phyloP scores from a whole-genome alignment of 192 early-diverging fungal genomes.

The Mortierella antarctica region DNA sequence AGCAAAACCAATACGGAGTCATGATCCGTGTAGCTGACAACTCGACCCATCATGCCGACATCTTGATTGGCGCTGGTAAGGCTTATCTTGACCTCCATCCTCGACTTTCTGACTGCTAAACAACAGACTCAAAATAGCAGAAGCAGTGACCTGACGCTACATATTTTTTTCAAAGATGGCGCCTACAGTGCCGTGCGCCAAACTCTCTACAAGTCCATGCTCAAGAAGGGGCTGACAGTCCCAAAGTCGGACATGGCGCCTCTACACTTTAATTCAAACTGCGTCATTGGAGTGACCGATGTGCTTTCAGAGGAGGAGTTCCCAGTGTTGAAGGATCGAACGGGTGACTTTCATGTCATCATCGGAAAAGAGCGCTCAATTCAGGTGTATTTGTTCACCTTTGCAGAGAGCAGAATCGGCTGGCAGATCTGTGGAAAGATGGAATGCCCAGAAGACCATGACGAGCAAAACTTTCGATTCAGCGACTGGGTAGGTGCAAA shows the following conservation, averaged over 20 bases:
- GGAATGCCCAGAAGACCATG: constrained; percentile 22
- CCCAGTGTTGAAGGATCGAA: constrained; percentile 9
- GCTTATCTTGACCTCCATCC: no score
- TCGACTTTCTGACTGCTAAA: no score
- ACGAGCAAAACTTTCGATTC: constrained; percentile 22
- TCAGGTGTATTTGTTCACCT: constrained; percentile 33
- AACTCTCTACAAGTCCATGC: constrained; percentile 13
- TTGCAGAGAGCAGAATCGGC: constrained; percentile 25
- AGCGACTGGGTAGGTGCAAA: constrained; percentile 19
- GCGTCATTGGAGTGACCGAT: constrained; percentile 19
- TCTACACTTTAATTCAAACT: constrained; percentile 23
- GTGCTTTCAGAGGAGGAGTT: constrained; percentile 10
- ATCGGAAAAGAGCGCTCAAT: constrained; percentile 24
- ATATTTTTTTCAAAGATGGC: neutral
- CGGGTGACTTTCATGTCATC: constrained; percentile 22
- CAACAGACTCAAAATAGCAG: no score
- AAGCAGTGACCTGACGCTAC: no score
- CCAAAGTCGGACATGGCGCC: constrained; percentile 12
- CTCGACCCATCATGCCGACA: neutral
- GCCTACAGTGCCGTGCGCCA: constrained; percentile 21
- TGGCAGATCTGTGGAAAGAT: constrained; percentile 15
- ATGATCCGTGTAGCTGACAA: neutral
- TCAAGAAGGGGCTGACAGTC: neutral
- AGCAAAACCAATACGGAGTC: constrained; percentile 17
- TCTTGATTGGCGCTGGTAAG: constrained; percentile 15